Evolutionary conservation across 2,329 filamentous ascomycete species (phyloP), one percentile per base, ranked within the genome.

Genomic region (Ophiostoma triangulosporum): DNA sequence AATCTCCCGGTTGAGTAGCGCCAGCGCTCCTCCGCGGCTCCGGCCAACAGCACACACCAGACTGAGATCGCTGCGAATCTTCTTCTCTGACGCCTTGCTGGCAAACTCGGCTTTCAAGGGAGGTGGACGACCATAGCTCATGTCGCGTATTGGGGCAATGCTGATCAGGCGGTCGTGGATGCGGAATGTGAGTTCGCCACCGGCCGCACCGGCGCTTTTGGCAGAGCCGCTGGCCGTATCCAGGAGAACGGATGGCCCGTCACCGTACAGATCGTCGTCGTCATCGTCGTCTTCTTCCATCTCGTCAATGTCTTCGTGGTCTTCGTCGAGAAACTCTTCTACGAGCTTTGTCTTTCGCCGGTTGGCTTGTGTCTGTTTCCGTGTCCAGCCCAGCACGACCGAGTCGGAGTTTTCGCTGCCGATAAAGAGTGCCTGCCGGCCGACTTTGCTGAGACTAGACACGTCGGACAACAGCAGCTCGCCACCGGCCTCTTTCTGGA

Each of bases 371-470:
- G 71, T n/a, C 52, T 81, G 76, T 60, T 83, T 84, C 57, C 78
- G 77, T 35, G 78, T 81, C 84, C 89, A 96, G 22, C 86, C 84
- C 26, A 98, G 65, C 4, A 98, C 74, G 1, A 87, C 66, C 0
- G 91, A 94, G 60, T 97, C 87, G 8, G 82, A 78, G 53, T 84
- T 79, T 63, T 95, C 88, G 62, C 88, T 95, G 12, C 91, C 93
- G 24, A 95, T 68, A 63, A 98, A 98, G 31, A 97, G 64, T 17
- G 76, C 74, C 11, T 83, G 81, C 52, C 80, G 78, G 4, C 80
- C 78, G 3, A 97, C 65, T 52, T 75, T 78, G 24, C 81, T 80
- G 2, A 88, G 76, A 57, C 86, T 89, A 1, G 88, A 84, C 26
- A 83, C 77, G 22, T 76, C 70, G 40, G 76, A 75, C 49, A 76